Conservation (phyloP, 108 stramenopile species). For the Cyclotella cryptica region DNA sequence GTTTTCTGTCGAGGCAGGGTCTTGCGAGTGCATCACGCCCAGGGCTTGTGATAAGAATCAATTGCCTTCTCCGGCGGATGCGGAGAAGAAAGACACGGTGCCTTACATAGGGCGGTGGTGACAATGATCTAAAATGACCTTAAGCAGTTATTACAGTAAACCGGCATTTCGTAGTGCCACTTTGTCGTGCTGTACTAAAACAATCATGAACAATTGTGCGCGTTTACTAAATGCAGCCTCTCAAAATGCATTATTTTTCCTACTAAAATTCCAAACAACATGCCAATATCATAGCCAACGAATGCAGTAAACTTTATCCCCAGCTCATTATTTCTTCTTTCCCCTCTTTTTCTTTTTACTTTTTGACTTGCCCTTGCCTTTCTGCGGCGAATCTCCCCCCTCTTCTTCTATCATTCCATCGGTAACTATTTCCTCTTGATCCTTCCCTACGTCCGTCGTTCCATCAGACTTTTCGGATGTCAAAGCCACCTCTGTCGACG, state of each 20-base stretch:
- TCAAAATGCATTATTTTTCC: too few species aligned
- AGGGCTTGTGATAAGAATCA: conserved; percentile 39
- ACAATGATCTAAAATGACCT: background rate
- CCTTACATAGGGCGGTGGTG: conserved; percentile 38
- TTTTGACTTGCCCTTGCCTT: background rate
- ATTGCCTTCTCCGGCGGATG: conserved; percentile 52
- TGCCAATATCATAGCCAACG: too few species aligned
- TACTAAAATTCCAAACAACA: too few species aligned
- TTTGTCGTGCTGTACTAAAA: too few species aligned
- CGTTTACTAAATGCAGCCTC: too few species aligned
- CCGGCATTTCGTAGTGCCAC: too few species aligned
- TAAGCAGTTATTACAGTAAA: background rate
- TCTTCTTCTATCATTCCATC: background rate
- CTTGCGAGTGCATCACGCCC: conserved; percentile 53
- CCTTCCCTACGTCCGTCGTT: background rate
- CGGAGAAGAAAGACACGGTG: conserved; percentile 51
- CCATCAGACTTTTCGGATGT: too few species aligned
- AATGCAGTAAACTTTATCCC: too few species aligned
- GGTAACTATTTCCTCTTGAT: background rate
- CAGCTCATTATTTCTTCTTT: conserved; percentile 9
- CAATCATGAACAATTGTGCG: too few species aligned
- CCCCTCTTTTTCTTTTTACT: conserved; percentile 7
- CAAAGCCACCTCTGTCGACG: background rate
- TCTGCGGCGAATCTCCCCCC: background rate
- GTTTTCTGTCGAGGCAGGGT: conserved; percentile 42